Base-by-base conservation (phyloP, 352 stramenopile species). In the Pythium biforme region DNA sequence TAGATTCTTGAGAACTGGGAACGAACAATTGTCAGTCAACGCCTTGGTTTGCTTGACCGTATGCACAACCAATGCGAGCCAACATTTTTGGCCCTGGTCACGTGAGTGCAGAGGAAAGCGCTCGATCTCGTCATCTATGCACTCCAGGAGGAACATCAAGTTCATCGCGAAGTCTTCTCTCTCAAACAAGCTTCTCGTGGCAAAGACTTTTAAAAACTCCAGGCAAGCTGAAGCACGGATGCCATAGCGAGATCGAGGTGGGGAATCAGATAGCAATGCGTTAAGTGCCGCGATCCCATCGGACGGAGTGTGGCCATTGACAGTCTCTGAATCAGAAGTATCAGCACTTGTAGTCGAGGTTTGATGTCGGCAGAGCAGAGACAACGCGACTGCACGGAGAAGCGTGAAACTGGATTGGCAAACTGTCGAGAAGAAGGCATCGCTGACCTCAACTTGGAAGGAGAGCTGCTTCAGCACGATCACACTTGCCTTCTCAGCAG, bases 101-200 rank as follows among this genome's bases (percentile, higher is more conserved):
- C 59, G 12, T 58, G 53, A 4, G 47, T 14, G 11, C 46, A 22
- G 17, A 12, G 20, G 39, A 50, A 57, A n/a, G 27, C 54, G 63
- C 23, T 56, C 15, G 34, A 27, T 66, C 6, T 59, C 55, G 26
- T 84, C 68, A 29, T 84, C 78, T 4, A 89, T 67, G 11, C 66
- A 76, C 39, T 90, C 73, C 22, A 94, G 70, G 7, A 85, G 58
- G 40, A 78, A 83, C 61, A 92, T 82, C 68, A 82, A 75, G 43
- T 85, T 66, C n/a, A 73, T 68, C 0, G 77, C 74, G 50, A 89
- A 89, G 8, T 90, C 79, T 19, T 90, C 73, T 50, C 70, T 76
- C 20, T 80, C 76, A 33, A 77, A 75, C 15, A 94, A 41, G 26
- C 73, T 69, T 54, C 71, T 70, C 4, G 48, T 65, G 58, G 83